Conservation (phyloP, 768 basidiomycete genomes). For the Psilocybe tampanensis region DNA sequence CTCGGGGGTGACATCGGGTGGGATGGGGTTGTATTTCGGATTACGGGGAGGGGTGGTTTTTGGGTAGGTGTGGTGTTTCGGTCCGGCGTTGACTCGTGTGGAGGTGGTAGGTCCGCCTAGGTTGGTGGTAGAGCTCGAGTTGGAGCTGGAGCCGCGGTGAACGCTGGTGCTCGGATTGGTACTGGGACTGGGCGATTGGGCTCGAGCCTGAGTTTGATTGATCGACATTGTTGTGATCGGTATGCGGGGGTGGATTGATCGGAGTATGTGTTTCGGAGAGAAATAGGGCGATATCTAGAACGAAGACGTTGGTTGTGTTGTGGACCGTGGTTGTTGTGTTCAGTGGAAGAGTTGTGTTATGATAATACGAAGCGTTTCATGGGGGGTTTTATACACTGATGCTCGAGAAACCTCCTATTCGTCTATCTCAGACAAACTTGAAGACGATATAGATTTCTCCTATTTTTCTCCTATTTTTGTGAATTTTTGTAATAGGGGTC, state of each 20-base stretch:
- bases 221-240: too few species aligned
- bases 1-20: background rate
- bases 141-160: background rate
- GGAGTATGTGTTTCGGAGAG: too few species aligned
- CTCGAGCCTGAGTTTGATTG: too few species aligned
- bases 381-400: background rate
- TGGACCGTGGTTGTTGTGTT: background rate
- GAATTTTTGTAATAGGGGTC: background rate
- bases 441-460: background rate
- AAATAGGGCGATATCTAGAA: too few species aligned
- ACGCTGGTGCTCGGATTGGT: too few species aligned
- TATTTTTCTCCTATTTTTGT: background rate
- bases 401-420: background rate
- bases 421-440: background rate
- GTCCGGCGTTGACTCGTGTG: too few species aligned
- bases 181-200: too few species aligned
- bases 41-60: background rate
- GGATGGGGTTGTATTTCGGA: background rate
- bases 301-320: background rate
- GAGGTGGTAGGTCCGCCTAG: background rate
- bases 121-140: too few species aligned
- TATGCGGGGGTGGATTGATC: too few species aligned
- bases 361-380: background rate
- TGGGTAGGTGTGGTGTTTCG: conserved; percentile 1
- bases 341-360: background rate